Base-by-base conservation (phyloP, 176 grass and related monocot genomes). In the Oryza meyeriana region DNA sequence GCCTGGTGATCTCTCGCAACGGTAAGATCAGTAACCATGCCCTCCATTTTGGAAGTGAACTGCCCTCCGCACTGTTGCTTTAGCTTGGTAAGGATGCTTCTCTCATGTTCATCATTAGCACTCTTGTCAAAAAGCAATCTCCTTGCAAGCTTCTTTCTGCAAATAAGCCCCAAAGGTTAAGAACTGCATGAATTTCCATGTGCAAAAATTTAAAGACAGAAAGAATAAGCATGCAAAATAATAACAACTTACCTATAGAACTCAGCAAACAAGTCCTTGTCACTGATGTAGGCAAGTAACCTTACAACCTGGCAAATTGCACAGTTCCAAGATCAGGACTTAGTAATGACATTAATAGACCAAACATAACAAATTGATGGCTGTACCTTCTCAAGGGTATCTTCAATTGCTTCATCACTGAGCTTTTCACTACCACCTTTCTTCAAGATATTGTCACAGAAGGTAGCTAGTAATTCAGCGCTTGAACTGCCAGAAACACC, bases 41-140 rank as follows among this genome's bases (percentile, higher is more conserved):
- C 94, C 91, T 97, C 94, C 94, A 97, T 94, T 84, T 97, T 94
- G 40, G 91, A 97, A 62, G 95, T 97, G 83, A 97, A 97, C 59
- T 97, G 95, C 35, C 95, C 95, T 67, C 95, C 92, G 17, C 90
- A 97, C 59, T 94, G 90, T 69, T 97, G 95, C 69, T 94, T 97
- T 71, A 97, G 74, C 84, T 94, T 97, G 71, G 95, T 92, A 61
- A 97, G 84, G n/a, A 97, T 97, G 33, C 95, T 97, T 61, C 95
- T 90, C 85, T 97, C 95, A 40, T 94, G 95, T 31, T 97, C 95
- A 89, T 97, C 92, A 81, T 92, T 92, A 83, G 92, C 90, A 85
- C 95, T 97, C 89, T 97, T 97, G 64, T 97, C 95, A 71, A 94
- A 91, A 42, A 97, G 92, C 76, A 97, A 85, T 89, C 95, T 94